phyloP scores from a whole-genome alignment of 352 stramenopile species.

The Phytopythium oedochilum region DNA sequence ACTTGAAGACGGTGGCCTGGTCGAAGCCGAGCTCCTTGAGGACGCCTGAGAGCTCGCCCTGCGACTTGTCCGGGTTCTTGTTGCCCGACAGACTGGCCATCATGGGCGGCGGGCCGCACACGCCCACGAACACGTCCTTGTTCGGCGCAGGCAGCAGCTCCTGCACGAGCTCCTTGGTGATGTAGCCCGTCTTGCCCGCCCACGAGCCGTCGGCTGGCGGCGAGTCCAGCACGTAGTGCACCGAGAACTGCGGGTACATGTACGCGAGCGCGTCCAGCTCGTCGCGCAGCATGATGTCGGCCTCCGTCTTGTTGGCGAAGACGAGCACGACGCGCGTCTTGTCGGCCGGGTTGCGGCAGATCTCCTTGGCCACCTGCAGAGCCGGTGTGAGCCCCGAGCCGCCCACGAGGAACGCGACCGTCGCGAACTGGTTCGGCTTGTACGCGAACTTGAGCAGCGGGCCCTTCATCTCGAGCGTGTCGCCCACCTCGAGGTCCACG shows the following conservation, averaged over 20 bases:
- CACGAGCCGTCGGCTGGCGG: constrained; percentile 27
- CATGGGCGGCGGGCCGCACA: constrained; percentile 84
- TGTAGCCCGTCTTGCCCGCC: constrained; percentile 53
- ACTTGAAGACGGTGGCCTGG: constrained; percentile 64
- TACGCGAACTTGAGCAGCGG: constrained; percentile 86
- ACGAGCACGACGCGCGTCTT: constrained; percentile 75
- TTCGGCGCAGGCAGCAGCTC: constrained; percentile 59
- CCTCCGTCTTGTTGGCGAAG: constrained; percentile 74
- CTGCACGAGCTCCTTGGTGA: constrained; percentile 66
- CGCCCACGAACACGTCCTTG: constrained; percentile 61
- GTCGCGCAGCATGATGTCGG: constrained; percentile 83
- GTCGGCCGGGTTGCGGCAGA: constrained; percentile 73
- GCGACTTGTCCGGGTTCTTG: constrained; percentile 72
- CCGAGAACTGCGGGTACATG: constrained; percentile 59
- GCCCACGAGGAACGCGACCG: constrained; percentile 73
- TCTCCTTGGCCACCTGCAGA: constrained; percentile 71
- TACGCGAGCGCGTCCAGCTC: constrained; percentile 63
- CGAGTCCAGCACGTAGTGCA: constrained; percentile 57
- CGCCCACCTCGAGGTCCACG: constrained; percentile 61
- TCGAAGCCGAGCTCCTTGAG: constrained; percentile 71
- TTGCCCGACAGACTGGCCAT: constrained; percentile 77
- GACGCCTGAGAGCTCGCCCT: constrained; percentile 67
- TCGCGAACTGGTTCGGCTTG: constrained; percentile 77
- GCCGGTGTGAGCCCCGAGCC: constrained; percentile 82
- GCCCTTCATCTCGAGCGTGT: constrained; percentile 83